Evolutionary conservation across 2,329 filamentous ascomycete genomes (phyloP).

Genomic region (Triangularia verruculosa): DNA sequence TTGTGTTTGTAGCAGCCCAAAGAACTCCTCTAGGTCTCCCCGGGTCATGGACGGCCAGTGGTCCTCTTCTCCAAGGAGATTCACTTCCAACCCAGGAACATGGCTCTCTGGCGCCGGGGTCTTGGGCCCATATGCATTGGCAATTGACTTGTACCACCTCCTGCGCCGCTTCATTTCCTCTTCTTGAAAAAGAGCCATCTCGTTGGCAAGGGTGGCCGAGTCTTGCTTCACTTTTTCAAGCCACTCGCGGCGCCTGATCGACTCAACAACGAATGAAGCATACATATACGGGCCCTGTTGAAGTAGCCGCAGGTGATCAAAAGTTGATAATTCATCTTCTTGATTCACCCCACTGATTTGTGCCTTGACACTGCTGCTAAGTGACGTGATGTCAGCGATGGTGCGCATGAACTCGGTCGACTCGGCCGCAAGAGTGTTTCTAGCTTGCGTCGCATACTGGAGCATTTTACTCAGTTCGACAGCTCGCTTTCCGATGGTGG

Average conservation of each 20-base stretch:
- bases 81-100: slow-evolving; percentile 78
- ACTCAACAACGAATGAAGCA: slow-evolving; percentile 82
- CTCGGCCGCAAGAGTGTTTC: slow-evolving; percentile 64
- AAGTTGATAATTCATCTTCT: slow-evolving; percentile 73
- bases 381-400: slow-evolving; percentile 75
- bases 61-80: slow-evolving; percentile 73
- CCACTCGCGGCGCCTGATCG: slow-evolving; percentile 85
- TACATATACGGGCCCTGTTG: slow-evolving; percentile 86
- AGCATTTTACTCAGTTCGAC: slow-evolving; percentile 61
- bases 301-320: slow-evolving; percentile 76
- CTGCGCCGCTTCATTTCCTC: slow-evolving; percentile 86
- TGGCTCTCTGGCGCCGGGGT: slow-evolving; percentile 60
- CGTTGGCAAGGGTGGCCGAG: slow-evolving; percentile 82
- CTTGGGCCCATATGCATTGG: slow-evolving; percentile 67
- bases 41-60: slow-evolving; percentile 76
- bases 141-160: slow-evolving; percentile 86
- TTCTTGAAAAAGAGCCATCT: slow-evolving; percentile 87
- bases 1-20: slow-evolving; percentile 62
- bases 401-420: slow-evolving; percentile 74
- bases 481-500: slow-evolving; percentile 54
- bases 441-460: slow-evolving; percentile 58
- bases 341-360: slow-evolving; percentile 70
- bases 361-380: slow-evolving; percentile 68
- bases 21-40: slow-evolving; percentile 72
- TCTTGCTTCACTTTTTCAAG: slow-evolving; percentile 85